These are phyloP conservation scores for Blastocystis sp. DNA, from an alignment of 352 stramenopile genomes.

Conservation along the genomic window DNA sequence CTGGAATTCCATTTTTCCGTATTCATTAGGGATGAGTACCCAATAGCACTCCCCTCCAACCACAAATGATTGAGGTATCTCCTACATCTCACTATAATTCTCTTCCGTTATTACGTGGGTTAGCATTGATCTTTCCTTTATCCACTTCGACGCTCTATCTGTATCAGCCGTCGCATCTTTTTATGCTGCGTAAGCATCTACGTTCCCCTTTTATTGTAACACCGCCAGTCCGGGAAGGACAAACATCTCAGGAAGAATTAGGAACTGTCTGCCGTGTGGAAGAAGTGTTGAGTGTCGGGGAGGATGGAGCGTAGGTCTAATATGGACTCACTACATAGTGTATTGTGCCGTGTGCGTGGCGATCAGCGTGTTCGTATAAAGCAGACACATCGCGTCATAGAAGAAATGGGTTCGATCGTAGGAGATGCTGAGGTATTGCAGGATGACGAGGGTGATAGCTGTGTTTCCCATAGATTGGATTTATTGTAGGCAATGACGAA, in stretches of 20 bases:
- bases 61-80: conserved; percentile 17
- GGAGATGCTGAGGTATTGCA: neutral
- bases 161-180: conserved; percentile 7
- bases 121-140: conserved; percentile 6
- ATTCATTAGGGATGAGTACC: neutral
- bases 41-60: neutral
- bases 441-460: neutral
- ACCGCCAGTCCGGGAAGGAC: neutral
- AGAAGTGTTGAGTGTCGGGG: neutral
- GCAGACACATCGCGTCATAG: neutral
- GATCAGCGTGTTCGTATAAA: neutral
- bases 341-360: conserved; percentile 7
- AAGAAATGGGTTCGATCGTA: conserved; percentile 31
- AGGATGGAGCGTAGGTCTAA: neutral
- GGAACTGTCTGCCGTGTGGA: conserved; percentile 17
- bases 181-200: conserved; percentile 34
- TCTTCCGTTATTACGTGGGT: neutral
- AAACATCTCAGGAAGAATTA: neutral
- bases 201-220: conserved; percentile 7
- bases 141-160: conserved; percentile 35
- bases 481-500: neutral
- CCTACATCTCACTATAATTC: neutral
- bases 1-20: conserved; percentile 29
- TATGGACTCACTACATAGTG: neutral
- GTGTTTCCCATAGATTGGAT: neutral